Conservation (phyloP, 2,329 filamentous ascomycete genomes). For the Myriosclerotinia scirpicola region DNA sequence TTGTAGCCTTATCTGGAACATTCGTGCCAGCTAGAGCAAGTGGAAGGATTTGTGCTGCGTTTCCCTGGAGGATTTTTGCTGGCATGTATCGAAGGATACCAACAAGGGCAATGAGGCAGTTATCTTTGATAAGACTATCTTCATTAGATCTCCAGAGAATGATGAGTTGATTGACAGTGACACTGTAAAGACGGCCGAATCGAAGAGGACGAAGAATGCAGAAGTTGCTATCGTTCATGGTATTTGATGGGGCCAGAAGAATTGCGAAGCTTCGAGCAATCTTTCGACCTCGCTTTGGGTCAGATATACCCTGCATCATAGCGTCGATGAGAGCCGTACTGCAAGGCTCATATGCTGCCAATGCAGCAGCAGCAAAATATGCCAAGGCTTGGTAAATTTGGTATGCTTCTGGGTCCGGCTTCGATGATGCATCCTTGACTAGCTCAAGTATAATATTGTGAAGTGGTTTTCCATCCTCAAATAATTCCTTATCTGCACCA, state of each 20-base stretch:
- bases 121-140: slow-evolving; percentile 28
- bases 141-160: slow-evolving; percentile 26
- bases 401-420: slow-evolving; percentile 23
- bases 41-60: slow-evolving; percentile 30
- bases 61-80: slow-evolving; percentile 24
- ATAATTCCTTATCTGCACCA: slow-evolving; percentile 25
- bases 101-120: slow-evolving; percentile 37
- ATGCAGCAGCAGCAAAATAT: slow-evolving; percentile 36
- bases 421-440: slow-evolving; percentile 15
- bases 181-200: slow-evolving; percentile 31
- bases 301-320: slow-evolving; percentile 33
- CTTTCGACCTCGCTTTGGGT: slow-evolving; percentile 27
- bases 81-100: slow-evolving; percentile 36
- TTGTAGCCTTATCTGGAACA: slow-evolving; percentile 34
- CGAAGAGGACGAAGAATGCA: slow-evolving; percentile 36
- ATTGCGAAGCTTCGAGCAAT: slow-evolving; percentile 37
- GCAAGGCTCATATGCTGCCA: slow-evolving; percentile 32
- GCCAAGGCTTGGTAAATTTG: slow-evolving; percentile 35
- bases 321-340: slow-evolving; percentile 28
- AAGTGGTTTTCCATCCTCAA: slow-evolving; percentile 20
- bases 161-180: slow-evolving; percentile 28
- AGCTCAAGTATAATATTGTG: slow-evolving; percentile 29
- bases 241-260: slow-evolving; percentile 34
- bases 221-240: slow-evolving; percentile 38
- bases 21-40: slow-evolving; percentile 35